A percentile compares a stretch with the other conserved stretches of the same genome.
Evolutionary conservation across 2,329 filamentous ascomycete species (phyloP).

Genomic region (Orbilia blumenaviensis): DNA sequence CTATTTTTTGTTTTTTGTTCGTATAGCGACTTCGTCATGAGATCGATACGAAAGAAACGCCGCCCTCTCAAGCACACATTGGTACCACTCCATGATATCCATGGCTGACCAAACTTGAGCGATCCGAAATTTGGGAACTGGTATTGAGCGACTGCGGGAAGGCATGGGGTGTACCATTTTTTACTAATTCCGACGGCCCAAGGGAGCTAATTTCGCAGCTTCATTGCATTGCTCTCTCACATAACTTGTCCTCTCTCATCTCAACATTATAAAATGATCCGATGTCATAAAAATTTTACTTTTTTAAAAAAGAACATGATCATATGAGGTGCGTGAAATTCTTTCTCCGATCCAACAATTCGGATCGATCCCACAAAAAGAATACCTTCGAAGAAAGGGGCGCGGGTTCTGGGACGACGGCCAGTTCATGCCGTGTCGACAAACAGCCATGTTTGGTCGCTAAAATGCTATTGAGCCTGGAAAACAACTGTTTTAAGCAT

Average conservation of each 20-base stretch:
- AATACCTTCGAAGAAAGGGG: neutral
- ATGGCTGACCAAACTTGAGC: neutral
- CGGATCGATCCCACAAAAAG: neutral
- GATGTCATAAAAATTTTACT: too few relatives aligned
- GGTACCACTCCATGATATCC: neutral
- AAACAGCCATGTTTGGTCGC: constrained; percentile 19
- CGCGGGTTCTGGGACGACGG: neutral
- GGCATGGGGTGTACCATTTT: constrained; percentile 20
- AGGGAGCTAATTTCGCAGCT: constrained; percentile 3
- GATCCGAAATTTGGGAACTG: constrained; percentile 24
- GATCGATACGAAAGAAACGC: neutral
- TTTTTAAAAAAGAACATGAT: too few relatives aligned
- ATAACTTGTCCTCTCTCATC: neutral
- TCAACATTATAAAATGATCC: neutral
- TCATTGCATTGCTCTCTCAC: neutral
- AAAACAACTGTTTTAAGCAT: constrained; percentile 13
- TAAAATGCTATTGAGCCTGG: neutral
- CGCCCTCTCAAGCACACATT: too few relatives aligned
- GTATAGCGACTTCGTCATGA: neutral
- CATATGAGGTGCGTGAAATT: neutral
- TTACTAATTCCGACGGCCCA: constrained; percentile 22
- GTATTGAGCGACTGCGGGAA: constrained; percentile 24
- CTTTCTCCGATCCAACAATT: neutral
- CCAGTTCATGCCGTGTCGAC: constrained; percentile 40
- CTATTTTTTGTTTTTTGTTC: neutral